These are phyloP conservation scores for Herpotrichia juniperi DNA, from an alignment of 2,329 filamentous ascomycete genomes.

Conservation along the genomic window DNA sequence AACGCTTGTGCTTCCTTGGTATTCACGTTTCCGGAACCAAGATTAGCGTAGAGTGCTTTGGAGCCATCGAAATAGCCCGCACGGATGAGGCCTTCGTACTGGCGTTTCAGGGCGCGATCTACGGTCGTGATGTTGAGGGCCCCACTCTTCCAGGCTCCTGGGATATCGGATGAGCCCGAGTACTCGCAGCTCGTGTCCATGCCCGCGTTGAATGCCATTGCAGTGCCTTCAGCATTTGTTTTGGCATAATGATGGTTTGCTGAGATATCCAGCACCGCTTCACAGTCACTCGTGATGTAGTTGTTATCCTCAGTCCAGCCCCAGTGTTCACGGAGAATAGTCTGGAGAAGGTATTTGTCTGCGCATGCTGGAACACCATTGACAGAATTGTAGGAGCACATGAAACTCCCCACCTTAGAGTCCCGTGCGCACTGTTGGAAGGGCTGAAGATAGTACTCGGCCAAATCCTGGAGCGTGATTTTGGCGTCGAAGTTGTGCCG, in stretches of 20 bases:
- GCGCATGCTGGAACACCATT: conserved; percentile 71
- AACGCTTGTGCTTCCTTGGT: conserved; percentile 60
- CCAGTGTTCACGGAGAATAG: conserved; percentile 70
- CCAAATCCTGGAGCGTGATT: conserved; percentile 66
- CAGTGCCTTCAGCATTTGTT: conserved; percentile 24
- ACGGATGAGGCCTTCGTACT: conserved; percentile 62
- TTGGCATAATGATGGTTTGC: conserved; percentile 31
- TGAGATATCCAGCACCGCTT: conserved; percentile 66
- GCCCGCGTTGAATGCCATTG: conserved; percentile 32
- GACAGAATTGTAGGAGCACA: conserved; percentile 67
- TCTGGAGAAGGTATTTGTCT: conserved; percentile 66
- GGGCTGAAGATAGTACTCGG: conserved; percentile 71
- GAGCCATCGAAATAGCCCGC: conserved; percentile 60
- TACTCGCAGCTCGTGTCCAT: conserved; percentile 15
- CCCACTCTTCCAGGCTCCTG: conserved; percentile 7
- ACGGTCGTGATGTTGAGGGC: conserved; percentile 35
- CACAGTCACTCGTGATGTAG: conserved; percentile 70
- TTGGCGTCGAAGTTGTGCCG: conserved; percentile 62
- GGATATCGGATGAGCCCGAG: conserved; percentile 3
- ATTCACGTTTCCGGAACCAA: conserved; percentile 51
- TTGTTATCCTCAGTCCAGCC: conserved; percentile 66
- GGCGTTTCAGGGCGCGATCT: conserved; percentile 58
- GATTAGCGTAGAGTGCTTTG: neutral
- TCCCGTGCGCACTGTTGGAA: conserved; percentile 61
- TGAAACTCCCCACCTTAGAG: conserved; percentile 53